Conservation (phyloP, 768 basidiomycete genomes). For the Coprinopsis marcescibilis region DNA sequence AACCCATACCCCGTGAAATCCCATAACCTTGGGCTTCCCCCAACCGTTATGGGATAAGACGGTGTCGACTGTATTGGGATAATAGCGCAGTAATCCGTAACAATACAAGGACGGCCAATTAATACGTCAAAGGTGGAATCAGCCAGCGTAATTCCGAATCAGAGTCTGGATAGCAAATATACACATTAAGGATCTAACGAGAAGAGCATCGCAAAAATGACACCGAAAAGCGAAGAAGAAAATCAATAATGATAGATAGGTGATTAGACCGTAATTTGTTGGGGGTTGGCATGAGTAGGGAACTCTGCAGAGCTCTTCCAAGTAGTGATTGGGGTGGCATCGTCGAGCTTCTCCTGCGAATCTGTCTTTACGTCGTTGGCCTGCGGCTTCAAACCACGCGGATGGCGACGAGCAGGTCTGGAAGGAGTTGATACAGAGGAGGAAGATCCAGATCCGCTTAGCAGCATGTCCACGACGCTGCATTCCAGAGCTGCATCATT, state of each 20-base stretch:
- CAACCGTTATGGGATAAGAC: neutral
- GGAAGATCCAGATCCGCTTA: slow-evolving; percentile 18
- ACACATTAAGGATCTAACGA: neutral
- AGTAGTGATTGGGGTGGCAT: slow-evolving; percentile 1
- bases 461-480: slow-evolving; percentile 45
- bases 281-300: slow-evolving; percentile 1
- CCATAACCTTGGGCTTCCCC: too few species aligned
- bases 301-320: slow-evolving; percentile 10
- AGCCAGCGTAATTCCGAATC: too few species aligned
- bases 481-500: slow-evolving; percentile 36
- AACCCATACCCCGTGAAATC: too few species aligned
- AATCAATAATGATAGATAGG: too few species aligned
- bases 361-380: too few species aligned
- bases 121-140: too few species aligned
- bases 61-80: too few species aligned
- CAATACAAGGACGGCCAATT: too few species aligned
- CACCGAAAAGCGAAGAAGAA: neutral
- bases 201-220: neutral
- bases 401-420: slow-evolving; percentile 6
- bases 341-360: neutral
- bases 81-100: too few species aligned
- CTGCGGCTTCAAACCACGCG: slow-evolving; percentile 1
- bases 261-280: neutral
- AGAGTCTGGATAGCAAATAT: too few species aligned
- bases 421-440: neutral